Evolutionary conservation across 2,329 filamentous ascomycete genomes (phyloP), one percentile per base, ranked within the genome.

Genomic region (Fragosphaeria purpurea): DNA sequence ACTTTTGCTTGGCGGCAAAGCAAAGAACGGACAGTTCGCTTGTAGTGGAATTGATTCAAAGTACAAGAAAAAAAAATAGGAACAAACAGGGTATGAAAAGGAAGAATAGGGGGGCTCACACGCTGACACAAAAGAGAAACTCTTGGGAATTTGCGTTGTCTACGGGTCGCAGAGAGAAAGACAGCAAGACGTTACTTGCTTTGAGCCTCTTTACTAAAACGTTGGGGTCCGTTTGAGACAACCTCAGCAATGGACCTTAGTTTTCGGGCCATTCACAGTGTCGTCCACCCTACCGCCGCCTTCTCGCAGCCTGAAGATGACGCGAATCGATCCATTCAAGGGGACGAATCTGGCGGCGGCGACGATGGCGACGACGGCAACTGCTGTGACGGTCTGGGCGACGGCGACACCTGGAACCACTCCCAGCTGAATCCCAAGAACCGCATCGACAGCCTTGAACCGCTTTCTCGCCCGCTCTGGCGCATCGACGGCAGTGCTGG

Each of bases 401-500:
- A 37, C 35, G 11, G 35, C 35, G 46, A 41, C 37, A 35, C n/a
- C 11, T 82, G 78, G 78, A 60, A 63, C 10, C 53, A 60, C 4
- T 81, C 77, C 5, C 62, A 67, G 41, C 65, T 81, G 41, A 82
- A 82, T 55, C 79, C 78, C 7, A 79, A 77, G 60, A 82, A 80
- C 58, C 71, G 78, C 52, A 75, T 82, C 59, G 71, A 81, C 59
- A 79, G 75, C 55, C 70, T 82, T 12, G 70, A 68, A 3, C 62
- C 66, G 7, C 69, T 70, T 2, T 46, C 57, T 11, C 57, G 63
- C 1, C 70, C 76, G 2, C 61, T 76, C 7, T 83, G 79, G 78
- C 70, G 75, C 37, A 73, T 83, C 45, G 78, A 82, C 56, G 78
- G 79, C 46, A 77, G 72, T 57, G 74, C 75, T 30, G 74, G 71